phyloP scores from a whole-genome alignment of 257 asterid species.

The Solanum etuberosum region DNA sequence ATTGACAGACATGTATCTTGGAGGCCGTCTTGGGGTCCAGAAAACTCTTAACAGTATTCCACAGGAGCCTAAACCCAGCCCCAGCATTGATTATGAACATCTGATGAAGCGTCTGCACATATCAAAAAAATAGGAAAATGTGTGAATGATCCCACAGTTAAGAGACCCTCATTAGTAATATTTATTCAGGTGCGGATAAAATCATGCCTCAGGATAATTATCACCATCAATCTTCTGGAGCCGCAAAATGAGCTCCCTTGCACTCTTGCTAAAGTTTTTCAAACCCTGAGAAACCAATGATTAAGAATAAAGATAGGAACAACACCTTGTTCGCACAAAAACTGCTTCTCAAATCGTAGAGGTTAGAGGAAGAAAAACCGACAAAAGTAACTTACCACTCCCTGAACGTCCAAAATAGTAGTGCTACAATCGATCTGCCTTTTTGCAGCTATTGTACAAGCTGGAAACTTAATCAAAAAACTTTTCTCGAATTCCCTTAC shows the following conservation, averaged over 20 bases:
- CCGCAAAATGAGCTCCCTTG: conserved; percentile 76
- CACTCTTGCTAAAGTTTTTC: conserved; percentile 75
- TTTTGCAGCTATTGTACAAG: conserved; percentile 93
- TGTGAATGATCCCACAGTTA: neutral
- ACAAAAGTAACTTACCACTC: conserved; percentile 62
- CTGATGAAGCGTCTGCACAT: conserved; percentile 82
- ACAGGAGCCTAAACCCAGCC: conserved; percentile 75
- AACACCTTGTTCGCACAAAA: neutral
- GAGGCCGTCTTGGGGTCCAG: conserved; percentile 92
- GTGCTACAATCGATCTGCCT: conserved; percentile 93
- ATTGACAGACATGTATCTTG: conserved; percentile 68
- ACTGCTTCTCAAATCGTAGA: neutral
- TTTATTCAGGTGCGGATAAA: neutral
- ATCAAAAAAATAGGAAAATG: conserved; percentile 7
- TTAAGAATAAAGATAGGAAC: neutral
- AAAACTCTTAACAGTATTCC: conserved; percentile 81
- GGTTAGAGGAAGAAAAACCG: neutral
- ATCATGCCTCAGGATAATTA: conserved; percentile 82
- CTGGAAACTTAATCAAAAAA: conserved; percentile 83
- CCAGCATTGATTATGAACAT: conserved; percentile 98
- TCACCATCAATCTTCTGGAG: conserved; percentile 94
- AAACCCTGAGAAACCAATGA: conserved; percentile 45
- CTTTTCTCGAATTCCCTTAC: conserved; percentile 78
- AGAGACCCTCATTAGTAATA: neutral
- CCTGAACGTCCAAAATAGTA: conserved; percentile 95